Evolutionary conservation across 257 asterid species (phyloP), one percentile per base, ranked within the genome.

Genomic region (Nicotiana sylvestris): DNA sequence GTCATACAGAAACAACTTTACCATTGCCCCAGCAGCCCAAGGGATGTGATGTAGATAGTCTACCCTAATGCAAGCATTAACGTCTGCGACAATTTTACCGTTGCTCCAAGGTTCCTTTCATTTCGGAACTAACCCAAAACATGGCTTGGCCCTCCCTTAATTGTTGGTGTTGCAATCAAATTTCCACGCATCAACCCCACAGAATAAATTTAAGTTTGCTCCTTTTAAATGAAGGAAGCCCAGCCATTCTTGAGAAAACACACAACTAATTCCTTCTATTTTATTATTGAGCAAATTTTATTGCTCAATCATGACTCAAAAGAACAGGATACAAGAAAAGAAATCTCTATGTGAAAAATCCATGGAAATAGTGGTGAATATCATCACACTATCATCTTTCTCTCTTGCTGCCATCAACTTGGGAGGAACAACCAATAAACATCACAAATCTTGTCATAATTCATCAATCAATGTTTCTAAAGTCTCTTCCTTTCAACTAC

Each of bases 331-430:
- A 0, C 65, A 76, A 81, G 60, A 84, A 74, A 70, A 77, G 18
- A 72, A 79, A 65, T 85, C 86, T 9, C 33, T 85, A 5, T 85
- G 90, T 78, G 89, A 85, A 84, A 87, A 86, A 62, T 78, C 86
- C 56, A 88, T 85, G 91, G 66, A 88, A 53, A 10, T 84, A 32
- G 83, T 84, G 84, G 0, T 82, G 29, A 85, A 82, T 21, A 64
- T 89, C 76, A 85, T 87, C 79, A 89, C 81, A 81, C 55, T 84
- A 76, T 89, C 88, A 15, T 84, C 86, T 7, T 72, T 89, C n/a
- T 87, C 89, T 32, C 16, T 87, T 2, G 88, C 90, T 82, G 27
- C 82, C 8, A 66, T 83, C 35, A 83, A 57, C 64, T 29, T 82
- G 55, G 76, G 83, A 66, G 61, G 62, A 76, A 87, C 7, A 83